Base-by-base conservation (phyloP, 129 eudicot species). In the Apium graveolens region DNA sequence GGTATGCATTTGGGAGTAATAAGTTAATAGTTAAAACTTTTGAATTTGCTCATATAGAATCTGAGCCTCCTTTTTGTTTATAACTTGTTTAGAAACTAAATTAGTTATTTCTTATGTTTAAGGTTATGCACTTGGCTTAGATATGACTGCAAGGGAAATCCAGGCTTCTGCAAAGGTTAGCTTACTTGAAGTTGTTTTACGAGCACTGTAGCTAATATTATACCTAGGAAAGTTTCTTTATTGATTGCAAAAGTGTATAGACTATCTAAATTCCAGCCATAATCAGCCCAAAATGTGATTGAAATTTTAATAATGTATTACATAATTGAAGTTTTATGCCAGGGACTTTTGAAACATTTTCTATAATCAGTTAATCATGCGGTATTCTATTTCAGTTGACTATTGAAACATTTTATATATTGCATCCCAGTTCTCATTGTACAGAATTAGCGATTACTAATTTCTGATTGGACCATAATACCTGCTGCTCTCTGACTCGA, bases 121-220 rank as follows among this genome's bases (percentile, higher is more conserved):
- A 93, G 98, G 98, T 41, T 94, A 94, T 91, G 98, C 98, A 62
- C 90, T 94, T 86, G 98, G 88, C 66, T 69, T 94, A 84, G 98
- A 94, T 65, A 94, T 94, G 98, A 94, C 98, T 78, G 98, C 98
- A 32, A 87, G 98, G 87, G 97, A 91, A 84, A 90, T 94, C 81
- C 98, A 94, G 85, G 76, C 97, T 84, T 68, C 87, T 75, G 97
- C 97, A 29, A 94, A 91, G 98, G 98, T 94, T 76, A 74, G 79
- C 57, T 73, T 73, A 37, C 12, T 10, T 73, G 2, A 26, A 43
- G 37, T 38, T 73, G 24, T 43, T 26, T 41, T 73, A 35, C n/a
- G 8, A 73, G 76, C 17, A 41, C 21, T 24, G 57, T 42, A 13
- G 76, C 11, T 43, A 5, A n/a, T 27, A 73, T 73, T 37, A 42